These are phyloP conservation scores for Talaromyces sp. DNA, from an alignment of 2,329 filamentous ascomycete genomes.

Conservation along the genomic window DNA sequence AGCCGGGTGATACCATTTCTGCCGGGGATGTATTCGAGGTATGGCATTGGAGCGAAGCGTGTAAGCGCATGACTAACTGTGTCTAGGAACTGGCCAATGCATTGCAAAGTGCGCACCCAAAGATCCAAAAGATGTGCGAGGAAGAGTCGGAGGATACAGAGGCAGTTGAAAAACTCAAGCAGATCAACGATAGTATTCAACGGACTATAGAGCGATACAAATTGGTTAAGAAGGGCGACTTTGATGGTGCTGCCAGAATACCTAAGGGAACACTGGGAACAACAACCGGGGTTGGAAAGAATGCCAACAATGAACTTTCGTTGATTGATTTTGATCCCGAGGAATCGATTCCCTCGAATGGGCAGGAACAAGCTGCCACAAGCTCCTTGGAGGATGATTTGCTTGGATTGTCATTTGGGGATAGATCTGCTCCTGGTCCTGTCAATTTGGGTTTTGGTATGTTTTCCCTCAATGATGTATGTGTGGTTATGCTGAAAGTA, in stretches of 20 bases:
- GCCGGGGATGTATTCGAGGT: slow-evolving; percentile 68
- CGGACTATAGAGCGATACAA: slow-evolving; percentile 93
- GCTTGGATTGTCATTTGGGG: slow-evolving; percentile 78
- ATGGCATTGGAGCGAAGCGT: slow-evolving; percentile 14
- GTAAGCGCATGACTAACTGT: not conserved
- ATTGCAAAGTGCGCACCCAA: slow-evolving; percentile 89
- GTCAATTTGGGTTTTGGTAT: slow-evolving; percentile 71
- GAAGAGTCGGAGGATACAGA: slow-evolving; percentile 97
- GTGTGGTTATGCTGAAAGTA: not conserved
- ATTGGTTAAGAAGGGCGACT: slow-evolving; percentile 90
- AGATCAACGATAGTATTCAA: slow-evolving; percentile 99
- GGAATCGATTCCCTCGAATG: slow-evolving; percentile 34
- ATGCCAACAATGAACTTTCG: slow-evolving; percentile 74
- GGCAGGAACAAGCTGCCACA: slow-evolving; percentile 49
- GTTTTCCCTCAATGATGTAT: not conserved
- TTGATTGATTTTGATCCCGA: slow-evolving; percentile 82
- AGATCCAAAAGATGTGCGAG: slow-evolving; percentile 99
- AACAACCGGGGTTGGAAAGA: slow-evolving; percentile 62
- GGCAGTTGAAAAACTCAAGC: slow-evolving; percentile 88
- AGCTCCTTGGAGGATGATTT: slow-evolving; percentile 84
- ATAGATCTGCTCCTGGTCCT: slow-evolving; percentile 66
- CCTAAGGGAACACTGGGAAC: slow-evolving; percentile 74
- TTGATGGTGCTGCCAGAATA: slow-evolving; percentile 77
- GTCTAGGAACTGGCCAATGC: slow-evolving; percentile 77
- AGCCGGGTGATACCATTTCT: slow-evolving; percentile 72